Base-by-base conservation (phyloP, 140 eudicot genomes). In the Stevia rebaudiana region DNA sequence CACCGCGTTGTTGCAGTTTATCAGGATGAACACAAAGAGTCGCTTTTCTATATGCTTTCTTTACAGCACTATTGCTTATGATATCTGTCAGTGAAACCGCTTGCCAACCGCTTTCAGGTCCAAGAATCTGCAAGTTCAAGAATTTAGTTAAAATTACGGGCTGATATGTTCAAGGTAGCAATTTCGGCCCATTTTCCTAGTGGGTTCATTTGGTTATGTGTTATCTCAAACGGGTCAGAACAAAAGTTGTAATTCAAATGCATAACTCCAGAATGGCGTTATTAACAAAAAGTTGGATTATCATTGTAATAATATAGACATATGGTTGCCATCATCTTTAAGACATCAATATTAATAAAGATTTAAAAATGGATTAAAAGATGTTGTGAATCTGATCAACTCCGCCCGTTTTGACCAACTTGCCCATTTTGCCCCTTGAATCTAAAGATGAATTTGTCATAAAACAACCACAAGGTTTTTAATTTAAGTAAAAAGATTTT, bases 1-100 rank as follows among this genome's bases (percentile, higher is more conserved):
- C 99, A 31, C 97, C 97, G 30, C 97, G 79, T 70, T 94, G 99
- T 73, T 94, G 99, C 78, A 94, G 71, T 47, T 94, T 94, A 70
- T 94, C 99, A 23, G 99, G 99, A 80, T 94, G 99, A 75, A 94
- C 97, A 74, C 79, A 81, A 31, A 94, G 97, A 54, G 99, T 84
- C 12, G 99, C 95, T 79, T 84, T 94, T 47, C 92, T 74, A 80
- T 94, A 94, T 50, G 97, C 99, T 79, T 94, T 94, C 82, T 90
- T 88, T 15, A 94, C 99, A 43, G 97, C 99, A 69, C 65, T 79
- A 1, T 79, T 63, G 68, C 84, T 83, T 60, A 86, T 22, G 21
- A 89, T 83, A 65, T 94, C 97, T 9, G 95, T 86, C 59, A 88
- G 40, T 61, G 95, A 51, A 65, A 94, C 68, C 28, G 95, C 76